Base-by-base conservation (phyloP, 768 basidiomycete species). In the Sutorius australiensis region DNA sequence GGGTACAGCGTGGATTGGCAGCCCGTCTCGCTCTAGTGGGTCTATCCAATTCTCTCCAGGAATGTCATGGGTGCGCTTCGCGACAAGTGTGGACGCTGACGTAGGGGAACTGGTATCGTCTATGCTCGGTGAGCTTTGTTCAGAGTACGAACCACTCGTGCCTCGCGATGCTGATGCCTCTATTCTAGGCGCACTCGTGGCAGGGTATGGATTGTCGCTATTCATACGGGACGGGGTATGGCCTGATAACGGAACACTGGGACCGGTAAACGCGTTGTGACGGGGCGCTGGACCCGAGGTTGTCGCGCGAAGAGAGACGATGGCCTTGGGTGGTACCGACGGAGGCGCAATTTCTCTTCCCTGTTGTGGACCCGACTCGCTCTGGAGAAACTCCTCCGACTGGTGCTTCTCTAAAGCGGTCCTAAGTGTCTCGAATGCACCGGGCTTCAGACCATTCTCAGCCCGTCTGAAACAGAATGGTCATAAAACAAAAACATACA, bases 11-110 rank as follows among this genome's bases (percentile, higher is more conserved):
- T 12, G 75, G 60, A 36, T 75, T 0, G 82, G 82, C 27, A 91
- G 66, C 0, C 88, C 88, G 36, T 81, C 83, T 44, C 75, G 79
- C 66, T 91, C 89, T 44, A 77, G 66, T 0, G 80, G 77, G 49
- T 80, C 81, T 59, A 89, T 84, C 63, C 76, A 86, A 44, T 72
- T 74, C 36, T 77, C 76, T 36, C 79, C 82, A 0, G 80, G 80
- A 5, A 81, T 69, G 14, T 72, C 59, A 34, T 68, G 71, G 1
- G 71, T 70, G 57, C 65, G 67, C 13, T 58, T 46, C 7, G 48
- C 60, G 8, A 64, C 62, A 10, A 62, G 60, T 1, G 64, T 61
- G 30, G 48, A 43, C 24, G 53, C 50, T 3, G 60, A 61, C 7
- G 50, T 54, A 37, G 16, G 39, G 10, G 17, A 6, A 28, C 48